Base-by-base conservation (phyloP, 1,284 basidiomycete species). In the Fomitopsis pinicola region DNA sequence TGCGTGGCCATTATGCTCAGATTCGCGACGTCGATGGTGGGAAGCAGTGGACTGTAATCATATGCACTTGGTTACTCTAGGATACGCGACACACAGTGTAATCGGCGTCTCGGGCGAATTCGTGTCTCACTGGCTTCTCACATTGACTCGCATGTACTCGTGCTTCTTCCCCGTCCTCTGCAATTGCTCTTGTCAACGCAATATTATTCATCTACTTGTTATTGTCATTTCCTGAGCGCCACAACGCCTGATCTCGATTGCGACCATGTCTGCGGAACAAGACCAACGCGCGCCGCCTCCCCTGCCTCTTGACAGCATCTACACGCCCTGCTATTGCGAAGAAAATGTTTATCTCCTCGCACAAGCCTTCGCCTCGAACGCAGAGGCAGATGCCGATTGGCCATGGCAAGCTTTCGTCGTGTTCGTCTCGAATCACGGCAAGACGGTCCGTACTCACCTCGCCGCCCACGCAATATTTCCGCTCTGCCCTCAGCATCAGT, bases 311-410 rank as follows among this genome's bases (percentile, higher is more conserved):
- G 65, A 68, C 58, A 60, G 64, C 60, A 52, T 68, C n/a, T 77
- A 78, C 68, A 77, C 76, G n/a, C 71, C 74, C 6, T 74, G 73
- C 53, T 82, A 78, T 63, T 91, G 88, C 73, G 89, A 91, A 76
- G 90, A 91, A 72, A 91, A 91, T 70, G 75, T 89, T 35, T 90
- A 88, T 64, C 72, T 85, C 42, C 78, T 91, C 2, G 79, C 78
- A 9, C 71, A 80, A 53, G 68, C 67, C 1, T 83, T 89, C 64
- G 62, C 74, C 9, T 63, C 67, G 30, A 58, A 40, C 9, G 59
- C 60, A 0, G 54, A 38, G 28, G 64, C 66, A 3, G 66, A 77
- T 38, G 65, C 63, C 12, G 63, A 65, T 12, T 65, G 62, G 60
- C 63, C 59, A 35, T 87, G 86, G 84, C 77, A 84, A 46, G 69